Evolutionary conservation across 1,284 basidiomycete species (phyloP).

Genomic region (Schizophyllum commune): DNA sequence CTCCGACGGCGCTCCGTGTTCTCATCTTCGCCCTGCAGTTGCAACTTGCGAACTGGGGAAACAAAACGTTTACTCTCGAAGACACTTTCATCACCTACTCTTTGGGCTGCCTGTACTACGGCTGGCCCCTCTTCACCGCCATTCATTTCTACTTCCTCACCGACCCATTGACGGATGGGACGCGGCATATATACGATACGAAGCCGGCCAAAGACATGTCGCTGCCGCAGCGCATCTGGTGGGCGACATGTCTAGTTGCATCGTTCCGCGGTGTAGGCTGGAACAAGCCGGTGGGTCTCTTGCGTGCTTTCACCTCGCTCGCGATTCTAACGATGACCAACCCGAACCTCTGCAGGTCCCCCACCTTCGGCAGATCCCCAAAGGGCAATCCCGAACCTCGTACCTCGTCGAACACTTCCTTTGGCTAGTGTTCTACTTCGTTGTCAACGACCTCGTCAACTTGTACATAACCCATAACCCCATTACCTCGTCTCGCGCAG

Average conservation of each 20-base stretch:
- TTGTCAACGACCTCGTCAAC: slow-evolving; percentile 1
- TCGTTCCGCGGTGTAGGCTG: slow-evolving; percentile 8
- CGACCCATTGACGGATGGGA: background rate
- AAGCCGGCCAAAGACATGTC: background rate
- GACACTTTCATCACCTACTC: background rate
- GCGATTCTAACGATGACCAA: background rate
- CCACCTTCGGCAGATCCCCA: background rate
- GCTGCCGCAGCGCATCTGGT: slow-evolving; percentile 1
- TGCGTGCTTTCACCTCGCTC: background rate
- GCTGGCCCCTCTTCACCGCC: background rate
- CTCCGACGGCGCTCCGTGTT: background rate
- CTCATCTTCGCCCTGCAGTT: background rate
- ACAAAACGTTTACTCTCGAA: background rate
- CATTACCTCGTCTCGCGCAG: slow-evolving; percentile 1
- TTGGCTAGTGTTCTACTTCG: background rate
- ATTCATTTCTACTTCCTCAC: background rate
- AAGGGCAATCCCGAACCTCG: background rate
- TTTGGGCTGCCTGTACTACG: background rate
- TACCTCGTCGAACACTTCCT: slow-evolving; percentile 1
- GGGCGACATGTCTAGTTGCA: background rate
- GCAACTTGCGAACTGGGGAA: background rate
- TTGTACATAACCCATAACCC: background rate
- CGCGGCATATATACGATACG: background rate
- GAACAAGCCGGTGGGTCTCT: background rate
- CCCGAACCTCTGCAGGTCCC: background rate